Percentiles rank a stretch among this genome's conserved stretches.
Evolutionary conservation across 2,329 filamentous ascomycete species (phyloP).

Genomic region (Elsinoe batatas): DNA sequence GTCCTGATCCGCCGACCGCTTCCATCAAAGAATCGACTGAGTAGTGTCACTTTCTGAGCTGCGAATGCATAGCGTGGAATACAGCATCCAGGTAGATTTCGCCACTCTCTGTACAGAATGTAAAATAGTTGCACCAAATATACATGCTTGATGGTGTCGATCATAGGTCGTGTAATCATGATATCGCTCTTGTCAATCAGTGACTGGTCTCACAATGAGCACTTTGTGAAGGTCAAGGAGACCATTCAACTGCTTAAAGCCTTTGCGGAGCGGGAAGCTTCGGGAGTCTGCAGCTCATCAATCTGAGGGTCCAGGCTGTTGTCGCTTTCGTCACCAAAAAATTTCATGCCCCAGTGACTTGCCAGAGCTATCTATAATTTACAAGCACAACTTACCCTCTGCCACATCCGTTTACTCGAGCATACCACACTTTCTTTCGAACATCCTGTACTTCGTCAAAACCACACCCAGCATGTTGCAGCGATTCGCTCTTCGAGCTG

Average conservation of each 20-base stretch:
- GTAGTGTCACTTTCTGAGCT: neutral
- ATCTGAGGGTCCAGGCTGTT: slow-evolving; percentile 3
- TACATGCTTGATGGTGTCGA: too few species aligned
- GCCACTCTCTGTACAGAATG: neutral
- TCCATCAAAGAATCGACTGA: neutral
- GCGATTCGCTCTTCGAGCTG: neutral
- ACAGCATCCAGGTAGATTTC: neutral
- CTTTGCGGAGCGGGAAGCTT: slow-evolving; percentile 17
- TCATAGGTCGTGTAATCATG: neutral
- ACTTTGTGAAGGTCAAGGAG: neutral
- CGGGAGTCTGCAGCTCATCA: slow-evolving; percentile 14
- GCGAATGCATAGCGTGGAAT: neutral
- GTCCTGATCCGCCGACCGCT: neutral
- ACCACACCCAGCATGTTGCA: neutral
- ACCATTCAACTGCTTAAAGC: neutral
- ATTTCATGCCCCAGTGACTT: neutral
- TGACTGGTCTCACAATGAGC: too few species aligned
- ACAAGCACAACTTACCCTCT: neutral
- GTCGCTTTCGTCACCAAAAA: slow-evolving; percentile 8
- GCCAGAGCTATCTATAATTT: too few species aligned
- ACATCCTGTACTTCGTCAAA: neutral
- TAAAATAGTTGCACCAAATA: neutral
- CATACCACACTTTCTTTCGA: neutral
- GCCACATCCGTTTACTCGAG: neutral
- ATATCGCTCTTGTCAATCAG: neutral